phyloP scores from a whole-genome alignment of 2,329 filamentous ascomycete genomes.

The Ascochyta viciae-villosae region DNA sequence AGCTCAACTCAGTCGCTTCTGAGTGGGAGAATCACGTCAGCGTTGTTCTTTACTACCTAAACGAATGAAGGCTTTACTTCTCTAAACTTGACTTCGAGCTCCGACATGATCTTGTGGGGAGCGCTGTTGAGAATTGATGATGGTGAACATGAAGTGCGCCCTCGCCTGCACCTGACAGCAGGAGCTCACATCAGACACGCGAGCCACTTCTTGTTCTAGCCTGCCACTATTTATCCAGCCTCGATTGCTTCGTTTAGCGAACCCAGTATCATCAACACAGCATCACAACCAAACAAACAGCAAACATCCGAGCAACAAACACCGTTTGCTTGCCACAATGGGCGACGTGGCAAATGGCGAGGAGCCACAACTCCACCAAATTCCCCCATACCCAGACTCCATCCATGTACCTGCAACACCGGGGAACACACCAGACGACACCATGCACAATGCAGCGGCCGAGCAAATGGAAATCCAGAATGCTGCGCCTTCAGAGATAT shows the following conservation, averaged over 20 bases:
- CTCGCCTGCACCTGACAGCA: conserved; percentile 1
- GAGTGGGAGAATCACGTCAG: background rate
- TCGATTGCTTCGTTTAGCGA: background rate
- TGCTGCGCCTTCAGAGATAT: background rate
- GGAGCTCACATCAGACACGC: background rate
- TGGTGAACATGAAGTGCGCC: background rate
- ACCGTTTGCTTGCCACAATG: conserved; percentile 1
- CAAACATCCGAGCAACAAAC: background rate
- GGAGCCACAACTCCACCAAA: background rate
- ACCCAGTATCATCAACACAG: background rate
- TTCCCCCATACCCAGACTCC: background rate
- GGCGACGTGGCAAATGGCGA: conserved; percentile 1
- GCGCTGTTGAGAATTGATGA: background rate
- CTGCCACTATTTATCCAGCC: background rate
- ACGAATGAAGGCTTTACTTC: background rate
- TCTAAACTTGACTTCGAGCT: background rate
- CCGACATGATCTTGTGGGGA: background rate
- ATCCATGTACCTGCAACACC: background rate
- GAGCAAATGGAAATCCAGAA: background rate
- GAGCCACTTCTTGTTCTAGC: background rate
- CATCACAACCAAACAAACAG: background rate
- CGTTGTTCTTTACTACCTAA: background rate
- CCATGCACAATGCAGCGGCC: background rate
- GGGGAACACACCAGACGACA: background rate
- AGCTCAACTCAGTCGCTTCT: background rate